Conservation (phyloP, 139 green algal species). For the Trebouxia sp. region DNA sequence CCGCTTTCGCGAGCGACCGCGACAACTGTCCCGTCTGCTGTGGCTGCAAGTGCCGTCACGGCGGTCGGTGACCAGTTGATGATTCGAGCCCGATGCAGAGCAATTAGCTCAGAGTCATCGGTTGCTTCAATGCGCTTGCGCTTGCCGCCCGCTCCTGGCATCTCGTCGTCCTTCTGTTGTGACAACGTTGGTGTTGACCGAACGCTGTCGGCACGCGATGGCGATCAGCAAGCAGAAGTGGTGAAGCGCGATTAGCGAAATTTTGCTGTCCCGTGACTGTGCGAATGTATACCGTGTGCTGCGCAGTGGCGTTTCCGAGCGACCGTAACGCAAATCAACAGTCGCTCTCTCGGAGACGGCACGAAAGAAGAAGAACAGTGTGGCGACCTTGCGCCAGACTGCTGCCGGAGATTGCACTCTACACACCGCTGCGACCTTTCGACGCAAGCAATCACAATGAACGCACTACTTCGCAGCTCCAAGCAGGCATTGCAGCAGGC, state of each 20-base stretch:
- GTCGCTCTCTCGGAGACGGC: neutral
- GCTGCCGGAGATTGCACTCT: neutral
- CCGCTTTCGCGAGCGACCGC: conserved; percentile 80
- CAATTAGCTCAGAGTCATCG: conserved; percentile 29
- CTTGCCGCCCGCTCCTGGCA: neutral
- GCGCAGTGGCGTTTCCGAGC: neutral
- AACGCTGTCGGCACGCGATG: too few species aligned
- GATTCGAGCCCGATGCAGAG: conserved; percentile 75
- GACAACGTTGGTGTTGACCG: too few species aligned
- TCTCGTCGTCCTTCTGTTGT: too few species aligned
- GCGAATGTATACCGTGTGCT: too few species aligned
- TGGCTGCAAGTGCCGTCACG: conserved; percentile 71
- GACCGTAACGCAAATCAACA: too few species aligned
- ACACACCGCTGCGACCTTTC: too few species aligned
- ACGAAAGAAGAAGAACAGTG: neutral
- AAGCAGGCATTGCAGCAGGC: conserved; percentile 40
- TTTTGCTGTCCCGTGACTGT: too few species aligned
- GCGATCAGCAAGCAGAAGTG: too few species aligned
- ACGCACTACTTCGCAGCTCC: conserved; percentile 38
- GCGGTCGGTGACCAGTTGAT: conserved; percentile 77
- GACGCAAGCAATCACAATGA: conserved; percentile 39
- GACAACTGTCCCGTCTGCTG: conserved; percentile 65
- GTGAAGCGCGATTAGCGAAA: too few species aligned
- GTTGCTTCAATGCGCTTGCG: neutral
- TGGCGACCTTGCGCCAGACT: neutral